Evolutionary conservation across 208 protist species (phyloP).

Genomic region (Crithidia fasciculata): DNA sequence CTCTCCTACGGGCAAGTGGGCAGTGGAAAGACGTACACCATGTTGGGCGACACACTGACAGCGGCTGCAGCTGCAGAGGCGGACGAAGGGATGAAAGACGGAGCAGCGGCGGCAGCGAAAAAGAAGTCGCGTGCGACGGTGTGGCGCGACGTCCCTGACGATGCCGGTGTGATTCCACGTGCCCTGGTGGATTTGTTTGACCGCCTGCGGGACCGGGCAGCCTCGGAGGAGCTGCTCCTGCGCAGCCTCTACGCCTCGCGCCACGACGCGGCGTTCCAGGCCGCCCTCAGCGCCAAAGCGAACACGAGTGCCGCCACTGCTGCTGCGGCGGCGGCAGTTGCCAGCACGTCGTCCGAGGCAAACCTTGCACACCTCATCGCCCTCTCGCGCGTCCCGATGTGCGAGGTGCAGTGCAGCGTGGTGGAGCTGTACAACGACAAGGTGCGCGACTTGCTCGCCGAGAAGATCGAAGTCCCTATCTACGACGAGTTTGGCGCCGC

Average conservation of each 20-base stretch:
- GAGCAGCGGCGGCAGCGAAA: not conserved
- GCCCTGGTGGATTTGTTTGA: not conserved
- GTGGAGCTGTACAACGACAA: slow-evolving; percentile 73
- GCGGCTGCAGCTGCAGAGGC: not conserved
- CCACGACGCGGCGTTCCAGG: slow-evolving; percentile 6
- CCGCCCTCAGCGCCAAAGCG: not conserved
- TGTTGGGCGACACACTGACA: slow-evolving; percentile 35
- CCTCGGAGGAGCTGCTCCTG: slow-evolving; percentile 20
- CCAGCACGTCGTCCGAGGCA: not conserved
- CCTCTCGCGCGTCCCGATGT: slow-evolving; percentile 3
- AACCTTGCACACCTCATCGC: not conserved
- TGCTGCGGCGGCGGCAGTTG: not conserved
- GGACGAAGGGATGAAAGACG: not conserved
- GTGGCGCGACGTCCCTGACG: not conserved
- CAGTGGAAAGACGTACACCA: slow-evolving; percentile 72
- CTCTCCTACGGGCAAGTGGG: slow-evolving; percentile 71
- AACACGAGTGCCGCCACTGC: not conserved
- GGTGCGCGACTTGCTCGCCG: slow-evolving; percentile 53
- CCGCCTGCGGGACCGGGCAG: slow-evolving; percentile 10
- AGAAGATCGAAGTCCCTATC: slow-evolving; percentile 19
- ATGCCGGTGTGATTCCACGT: slow-evolving; percentile 10
- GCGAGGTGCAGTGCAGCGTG: slow-evolving; percentile 48
- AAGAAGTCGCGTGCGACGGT: not conserved
- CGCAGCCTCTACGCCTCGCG: slow-evolving; percentile 25
- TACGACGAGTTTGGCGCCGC: slow-evolving; percentile 1